Conservation (phyloP, 2,329 filamentous ascomycete species). For the Venturia asperata region DNA sequence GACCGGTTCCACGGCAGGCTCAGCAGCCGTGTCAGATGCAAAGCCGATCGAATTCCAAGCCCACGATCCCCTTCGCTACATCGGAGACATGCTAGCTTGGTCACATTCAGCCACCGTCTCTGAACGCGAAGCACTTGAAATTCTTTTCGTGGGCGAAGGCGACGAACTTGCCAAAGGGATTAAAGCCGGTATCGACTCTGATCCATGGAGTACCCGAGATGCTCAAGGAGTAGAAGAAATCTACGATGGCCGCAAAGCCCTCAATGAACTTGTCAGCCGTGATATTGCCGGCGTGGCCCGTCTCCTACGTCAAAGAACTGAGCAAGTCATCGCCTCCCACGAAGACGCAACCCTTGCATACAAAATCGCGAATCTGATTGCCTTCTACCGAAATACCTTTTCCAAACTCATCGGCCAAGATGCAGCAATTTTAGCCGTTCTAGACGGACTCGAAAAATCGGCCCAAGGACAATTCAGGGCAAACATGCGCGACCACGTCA, state of each 20-base stretch:
- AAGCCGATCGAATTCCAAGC: slow-evolving; percentile 94
- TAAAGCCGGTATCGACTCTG: slow-evolving; percentile 69
- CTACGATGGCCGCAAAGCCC: slow-evolving; percentile 74
- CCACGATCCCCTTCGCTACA: slow-evolving; percentile 84
- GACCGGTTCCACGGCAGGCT: slow-evolving; percentile 60
- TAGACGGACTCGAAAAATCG: slow-evolving; percentile 63
- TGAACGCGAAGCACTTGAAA: slow-evolving; percentile 84
- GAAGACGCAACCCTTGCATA: slow-evolving; percentile 85
- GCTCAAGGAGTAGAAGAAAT: slow-evolving; percentile 29
- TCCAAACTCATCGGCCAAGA: slow-evolving; percentile 64
- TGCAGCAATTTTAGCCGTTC: slow-evolving; percentile 61
- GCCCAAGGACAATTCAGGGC: slow-evolving; percentile 76
- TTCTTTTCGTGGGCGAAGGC: slow-evolving; percentile 83
- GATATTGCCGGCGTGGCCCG: slow-evolving; percentile 74
- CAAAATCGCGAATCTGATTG: slow-evolving; percentile 79
- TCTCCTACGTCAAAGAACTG: slow-evolving; percentile 79
- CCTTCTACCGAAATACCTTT: slow-evolving; percentile 85
- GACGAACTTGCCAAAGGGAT: slow-evolving; percentile 81
- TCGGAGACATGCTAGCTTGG: slow-evolving; percentile 97
- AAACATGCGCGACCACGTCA: slow-evolving; percentile 72
- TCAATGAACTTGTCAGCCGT: slow-evolving; percentile 80
- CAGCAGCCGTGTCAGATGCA: slow-evolving; percentile 30
- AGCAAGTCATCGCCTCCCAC: slow-evolving; percentile 87
- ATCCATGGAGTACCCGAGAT: slow-evolving; percentile 67
- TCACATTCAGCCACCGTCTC: slow-evolving; percentile 89